phyloP scores from a whole-genome alignment of 2,329 filamentous ascomycete genomes.

The Harringtonia lauricola region DNA sequence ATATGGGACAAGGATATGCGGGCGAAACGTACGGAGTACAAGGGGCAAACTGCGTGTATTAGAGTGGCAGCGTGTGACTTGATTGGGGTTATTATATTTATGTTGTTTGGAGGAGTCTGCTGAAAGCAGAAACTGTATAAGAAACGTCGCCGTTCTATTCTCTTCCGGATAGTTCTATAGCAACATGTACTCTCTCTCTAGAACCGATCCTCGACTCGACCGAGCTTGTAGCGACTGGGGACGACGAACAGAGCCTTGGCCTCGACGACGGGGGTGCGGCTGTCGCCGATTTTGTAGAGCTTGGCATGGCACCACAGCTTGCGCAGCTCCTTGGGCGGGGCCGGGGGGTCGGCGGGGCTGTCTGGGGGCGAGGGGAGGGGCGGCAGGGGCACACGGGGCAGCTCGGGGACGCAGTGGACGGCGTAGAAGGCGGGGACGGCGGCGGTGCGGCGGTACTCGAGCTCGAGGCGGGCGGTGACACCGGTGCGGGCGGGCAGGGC shows the following conservation, averaged over 20 bases:
- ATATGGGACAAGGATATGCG: too few species aligned
- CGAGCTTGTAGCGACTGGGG: constrained; percentile 33
- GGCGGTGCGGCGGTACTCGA: constrained; percentile 54
- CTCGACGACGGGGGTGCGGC: constrained; percentile 40
- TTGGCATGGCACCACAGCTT: constrained; percentile 43
- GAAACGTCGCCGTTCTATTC: too few species aligned
- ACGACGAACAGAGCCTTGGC: constrained; percentile 48
- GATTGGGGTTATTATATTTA: too few species aligned
- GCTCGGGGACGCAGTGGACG: constrained; percentile 35
- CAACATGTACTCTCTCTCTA: neutral
- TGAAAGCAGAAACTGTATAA: too few species aligned
- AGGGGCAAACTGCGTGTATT: too few species aligned
- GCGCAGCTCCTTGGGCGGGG: constrained; percentile 20
- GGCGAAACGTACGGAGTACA: too few species aligned
- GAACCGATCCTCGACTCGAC: constrained; percentile 8
- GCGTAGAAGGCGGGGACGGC: constrained; percentile 52
- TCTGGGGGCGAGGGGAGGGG: too few species aligned
- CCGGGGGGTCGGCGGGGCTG: constrained; percentile 16
- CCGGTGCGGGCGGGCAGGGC: constrained; percentile 36
- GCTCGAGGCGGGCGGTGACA: constrained; percentile 43
- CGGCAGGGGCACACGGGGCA: too few species aligned
- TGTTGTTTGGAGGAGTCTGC: too few species aligned
- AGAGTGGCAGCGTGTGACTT: too few species aligned
- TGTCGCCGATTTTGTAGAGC: constrained; percentile 44
- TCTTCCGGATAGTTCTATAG: too few species aligned